A percentile compares a stretch with the other conserved stretches of the same genome.
These are phyloP conservation scores for Lignosus rhinocerotis DNA, from an alignment of 1,284 basidiomycete genomes.

Conservation along the genomic window DNA sequence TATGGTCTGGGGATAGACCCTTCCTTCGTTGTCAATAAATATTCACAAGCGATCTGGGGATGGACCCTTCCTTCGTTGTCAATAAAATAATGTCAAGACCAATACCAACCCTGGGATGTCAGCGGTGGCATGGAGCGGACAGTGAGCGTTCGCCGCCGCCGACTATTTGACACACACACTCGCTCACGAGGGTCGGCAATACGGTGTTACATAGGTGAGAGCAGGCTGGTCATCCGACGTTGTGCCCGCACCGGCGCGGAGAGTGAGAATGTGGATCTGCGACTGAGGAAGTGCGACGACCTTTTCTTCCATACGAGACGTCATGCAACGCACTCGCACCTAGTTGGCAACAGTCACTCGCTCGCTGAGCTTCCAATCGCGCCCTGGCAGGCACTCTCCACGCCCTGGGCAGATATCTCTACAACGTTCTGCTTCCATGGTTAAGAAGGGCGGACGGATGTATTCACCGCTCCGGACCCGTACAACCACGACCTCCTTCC, in stretches of 20 bases:
- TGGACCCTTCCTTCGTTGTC: too few relatives aligned
- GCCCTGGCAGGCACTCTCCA: neutral
- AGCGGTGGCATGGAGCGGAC: too few relatives aligned
- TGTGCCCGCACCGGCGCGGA: neutral
- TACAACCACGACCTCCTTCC: neutral
- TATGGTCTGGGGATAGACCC: too few relatives aligned
- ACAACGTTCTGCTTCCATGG: slow-evolving; percentile 1
- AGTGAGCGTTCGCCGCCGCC: too few relatives aligned
- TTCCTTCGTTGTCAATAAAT: too few relatives aligned
- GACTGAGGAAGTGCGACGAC: neutral
- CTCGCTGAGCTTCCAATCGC: neutral
- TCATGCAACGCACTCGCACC: neutral
- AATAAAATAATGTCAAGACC: too few relatives aligned
- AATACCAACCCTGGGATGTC: too few relatives aligned
- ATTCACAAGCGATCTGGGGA: too few relatives aligned
- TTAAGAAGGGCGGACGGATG: slow-evolving; percentile 1
- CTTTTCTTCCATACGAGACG: neutral
- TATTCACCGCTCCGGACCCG: slow-evolving; percentile 4
- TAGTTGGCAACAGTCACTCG: neutral
- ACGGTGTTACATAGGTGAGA: too few relatives aligned
- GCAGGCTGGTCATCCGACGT: too few relatives aligned
- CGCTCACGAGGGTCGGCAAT: too few relatives aligned
- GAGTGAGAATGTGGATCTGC: slow-evolving; percentile 6
- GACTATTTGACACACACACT: too few relatives aligned
- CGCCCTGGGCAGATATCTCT: neutral